Evolutionary conservation across 768 basidiomycete genomes (phyloP).

Genomic region (Russula ochroleuca): DNA sequence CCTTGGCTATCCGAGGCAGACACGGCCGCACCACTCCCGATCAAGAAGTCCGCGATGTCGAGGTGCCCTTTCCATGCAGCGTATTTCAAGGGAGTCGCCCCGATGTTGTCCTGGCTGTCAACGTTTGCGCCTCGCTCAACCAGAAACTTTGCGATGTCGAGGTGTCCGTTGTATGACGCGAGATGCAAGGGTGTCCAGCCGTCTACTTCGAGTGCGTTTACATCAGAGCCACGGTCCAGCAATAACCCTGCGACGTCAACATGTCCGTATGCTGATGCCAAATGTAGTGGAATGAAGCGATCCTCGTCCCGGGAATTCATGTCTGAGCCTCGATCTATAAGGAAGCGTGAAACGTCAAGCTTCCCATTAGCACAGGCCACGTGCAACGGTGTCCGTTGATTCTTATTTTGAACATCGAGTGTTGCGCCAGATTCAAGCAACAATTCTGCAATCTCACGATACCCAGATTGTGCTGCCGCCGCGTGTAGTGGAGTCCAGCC

Average conservation of each 20-base stretch:
- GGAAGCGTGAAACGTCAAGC: slow-evolving; percentile 2
- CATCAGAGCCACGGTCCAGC: background rate
- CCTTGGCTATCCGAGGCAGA: background rate
- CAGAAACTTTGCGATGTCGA: background rate
- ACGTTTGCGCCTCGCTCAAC: background rate
- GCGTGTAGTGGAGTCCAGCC: slow-evolving; percentile 3
- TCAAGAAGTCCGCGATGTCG: background rate
- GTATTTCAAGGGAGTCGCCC: background rate
- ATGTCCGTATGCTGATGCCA: background rate
- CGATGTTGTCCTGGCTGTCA: background rate
- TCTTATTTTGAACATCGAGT: background rate
- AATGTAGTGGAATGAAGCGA: background rate
- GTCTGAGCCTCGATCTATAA: background rate
- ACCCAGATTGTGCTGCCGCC: background rate
- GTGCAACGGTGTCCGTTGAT: background rate
- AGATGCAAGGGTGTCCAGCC: background rate
- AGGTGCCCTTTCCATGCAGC: background rate
- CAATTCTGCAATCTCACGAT: background rate
- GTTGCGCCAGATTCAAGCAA: background rate
- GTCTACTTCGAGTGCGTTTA: background rate
- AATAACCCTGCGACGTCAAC: background rate
- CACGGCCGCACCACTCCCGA: background rate
- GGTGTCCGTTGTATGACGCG: background rate
- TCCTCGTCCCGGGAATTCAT: background rate
- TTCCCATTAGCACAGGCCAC: background rate